phyloP scores from a whole-genome alignment of 208 protist genomes.

The Willaertia magna region DNA sequence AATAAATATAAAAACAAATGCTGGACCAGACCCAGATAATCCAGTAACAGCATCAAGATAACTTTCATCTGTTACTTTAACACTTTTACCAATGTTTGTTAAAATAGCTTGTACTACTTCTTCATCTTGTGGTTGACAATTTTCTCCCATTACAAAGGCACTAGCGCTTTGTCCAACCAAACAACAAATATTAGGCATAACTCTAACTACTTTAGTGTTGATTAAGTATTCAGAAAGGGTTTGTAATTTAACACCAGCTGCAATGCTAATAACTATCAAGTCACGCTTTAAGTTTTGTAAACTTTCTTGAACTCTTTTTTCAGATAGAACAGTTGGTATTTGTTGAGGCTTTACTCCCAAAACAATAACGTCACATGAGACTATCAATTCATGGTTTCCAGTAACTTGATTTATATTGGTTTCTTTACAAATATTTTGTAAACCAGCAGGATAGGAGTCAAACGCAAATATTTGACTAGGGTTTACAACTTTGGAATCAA shows the following conservation, averaged over 20 bases:
- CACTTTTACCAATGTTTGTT: slow-evolving; percentile 46
- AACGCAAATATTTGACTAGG: slow-evolving; percentile 49
- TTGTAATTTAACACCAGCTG: slow-evolving; percentile 62
- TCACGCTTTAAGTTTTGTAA: slow-evolving; percentile 27
- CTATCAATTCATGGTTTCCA: slow-evolving; percentile 41
- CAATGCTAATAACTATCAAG: slow-evolving; percentile 71
- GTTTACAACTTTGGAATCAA: slow-evolving; percentile 27
- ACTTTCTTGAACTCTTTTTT: slow-evolving; percentile 38
- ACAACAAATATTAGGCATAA: slow-evolving; percentile 85
- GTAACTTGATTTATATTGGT: slow-evolving; percentile 40
- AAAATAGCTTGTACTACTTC: slow-evolving; percentile 44
- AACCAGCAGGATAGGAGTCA: slow-evolving; percentile 41
- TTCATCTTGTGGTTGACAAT: slow-evolving; percentile 31
- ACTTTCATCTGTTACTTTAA: slow-evolving; percentile 47
- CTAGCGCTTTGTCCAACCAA: slow-evolving; percentile 57
- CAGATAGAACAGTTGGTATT: slow-evolving; percentile 44
- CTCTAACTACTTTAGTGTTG: slow-evolving; percentile 53
- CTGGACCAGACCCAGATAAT: slow-evolving; percentile 76
- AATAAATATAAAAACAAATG: slow-evolving; percentile 86
- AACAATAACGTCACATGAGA: slow-evolving; percentile 58
- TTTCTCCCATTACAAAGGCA: slow-evolving; percentile 30
- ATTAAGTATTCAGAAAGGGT: not conserved
- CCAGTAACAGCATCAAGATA: slow-evolving; percentile 80
- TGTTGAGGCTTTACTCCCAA: slow-evolving; percentile 79
- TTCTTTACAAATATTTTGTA: slow-evolving; percentile 35